A percentile compares a stretch with the other conserved stretches of the same genome.
Conservation (phyloP, 441 rosid genomes). For the Dalechampia spathulata region DNA sequence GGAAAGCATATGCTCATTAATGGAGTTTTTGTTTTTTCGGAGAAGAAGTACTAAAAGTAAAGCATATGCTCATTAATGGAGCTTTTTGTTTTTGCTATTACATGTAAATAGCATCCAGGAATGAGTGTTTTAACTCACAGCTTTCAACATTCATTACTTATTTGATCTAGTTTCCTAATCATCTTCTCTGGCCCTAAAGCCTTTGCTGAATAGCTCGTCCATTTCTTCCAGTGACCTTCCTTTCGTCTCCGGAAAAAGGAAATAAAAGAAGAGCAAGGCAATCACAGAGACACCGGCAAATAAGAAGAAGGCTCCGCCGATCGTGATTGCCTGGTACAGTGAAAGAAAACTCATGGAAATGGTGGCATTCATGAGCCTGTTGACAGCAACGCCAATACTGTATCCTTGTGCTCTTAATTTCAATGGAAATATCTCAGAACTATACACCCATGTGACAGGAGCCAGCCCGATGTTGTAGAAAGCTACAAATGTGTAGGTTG, state of each 20-base stretch:
- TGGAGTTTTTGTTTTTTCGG: no score
- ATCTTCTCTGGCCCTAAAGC: not conserved
- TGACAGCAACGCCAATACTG: slow-evolving; percentile 49
- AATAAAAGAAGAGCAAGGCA: slow-evolving; percentile 60
- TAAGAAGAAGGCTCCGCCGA: slow-evolving; percentile 77
- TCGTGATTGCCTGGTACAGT: slow-evolving; percentile 53
- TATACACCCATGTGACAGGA: slow-evolving; percentile 89
- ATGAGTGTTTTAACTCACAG: no score
- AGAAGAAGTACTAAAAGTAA: no score
- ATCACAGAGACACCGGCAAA: slow-evolving; percentile 50
- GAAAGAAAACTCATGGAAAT: slow-evolving; percentile 72
- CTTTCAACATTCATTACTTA: no score
- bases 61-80: no score
- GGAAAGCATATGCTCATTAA: no score
- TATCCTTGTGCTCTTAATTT: slow-evolving; percentile 76
- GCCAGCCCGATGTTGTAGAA: slow-evolving; percentile 55
- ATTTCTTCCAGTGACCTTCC: slow-evolving; percentile 76
- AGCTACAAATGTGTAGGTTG: slow-evolving; percentile 51
- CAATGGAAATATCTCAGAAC: slow-evolving; percentile 72
- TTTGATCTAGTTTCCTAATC: no score
- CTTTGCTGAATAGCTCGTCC: slow-evolving; percentile 46
- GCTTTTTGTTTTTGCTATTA: no score
- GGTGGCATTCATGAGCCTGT: slow-evolving; percentile 53
- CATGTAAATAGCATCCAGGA: no score
- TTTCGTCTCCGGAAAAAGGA: slow-evolving; percentile 62